Evolutionary conservation across 2,329 filamentous ascomycete species (phyloP), one percentile per base, ranked within the genome.

Genomic region (Neofusicoccum sp.): DNA sequence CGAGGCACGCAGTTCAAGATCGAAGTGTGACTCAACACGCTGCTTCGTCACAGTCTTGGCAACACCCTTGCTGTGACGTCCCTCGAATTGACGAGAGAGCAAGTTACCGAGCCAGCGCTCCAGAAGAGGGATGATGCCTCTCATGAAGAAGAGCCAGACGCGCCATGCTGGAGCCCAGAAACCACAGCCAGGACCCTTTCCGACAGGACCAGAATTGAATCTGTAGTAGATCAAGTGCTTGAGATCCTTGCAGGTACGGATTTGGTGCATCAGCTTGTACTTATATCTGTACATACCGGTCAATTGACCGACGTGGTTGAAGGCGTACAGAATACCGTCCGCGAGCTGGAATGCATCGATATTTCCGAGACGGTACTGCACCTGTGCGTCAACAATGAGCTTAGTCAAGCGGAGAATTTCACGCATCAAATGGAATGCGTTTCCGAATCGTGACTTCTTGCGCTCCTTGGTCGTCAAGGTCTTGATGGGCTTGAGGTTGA

Each of bases 261-360:
- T 99, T 78, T 99, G 95, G 76, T 99, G 95, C 95, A 99, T 99
- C 63, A 99, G 84, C 84, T 99, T 99, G 83, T 99, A 99, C 84
- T 99, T 99, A 85, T 99, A 99, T 65, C 95, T 90, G 80, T 99
- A 99, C 95, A 99, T 99, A 75, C 95, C 95, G 14, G 95, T 99
- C 66, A 99, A 83, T 78, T 99, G 96, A 66, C 95, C 95, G 63
- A 99, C 95, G 71, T 99, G 95, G 79, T 99, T 99, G 82, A 99
- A 99, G 16, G 95, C 96, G 71, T 99, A 99, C n/a, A 98, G 83
- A 63, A 99, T 99, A 77, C 95, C 95, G 77, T 99, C 95, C 3
- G 95, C 95, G 67, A 99, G 88, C 77, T 99, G 95, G 82, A 99
- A 99, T 41, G 96, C 95, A 77, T 99, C 95, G 67, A 99, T 98